These are phyloP conservation scores for Penicillium sp. DNA, from an alignment of 2,329 filamentous ascomycete genomes.

Conservation along the genomic window DNA sequence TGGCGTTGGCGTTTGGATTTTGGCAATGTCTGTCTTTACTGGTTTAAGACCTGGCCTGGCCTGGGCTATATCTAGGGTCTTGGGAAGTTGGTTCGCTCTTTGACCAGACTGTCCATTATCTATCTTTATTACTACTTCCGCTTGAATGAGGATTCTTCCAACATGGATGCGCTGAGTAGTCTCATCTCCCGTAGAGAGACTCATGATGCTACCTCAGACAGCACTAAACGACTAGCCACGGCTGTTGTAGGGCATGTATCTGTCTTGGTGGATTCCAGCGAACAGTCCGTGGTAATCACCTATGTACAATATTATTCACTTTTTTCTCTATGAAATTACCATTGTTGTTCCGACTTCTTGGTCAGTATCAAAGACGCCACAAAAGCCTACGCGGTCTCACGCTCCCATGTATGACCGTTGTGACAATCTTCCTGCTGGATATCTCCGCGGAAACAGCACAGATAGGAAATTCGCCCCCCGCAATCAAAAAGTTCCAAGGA, in stretches of 20 bases:
- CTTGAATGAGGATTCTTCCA: neutral
- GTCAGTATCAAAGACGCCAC: neutral
- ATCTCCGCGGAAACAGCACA: neutral
- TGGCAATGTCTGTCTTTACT: conserved; percentile 10
- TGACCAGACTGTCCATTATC: neutral
- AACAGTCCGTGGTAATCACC: neutral
- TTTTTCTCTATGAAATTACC: neutral
- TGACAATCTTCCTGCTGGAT: neutral
- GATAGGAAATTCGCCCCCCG: neutral
- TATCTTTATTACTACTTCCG: neutral
- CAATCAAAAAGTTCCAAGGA: neutral
- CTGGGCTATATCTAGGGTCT: neutral
- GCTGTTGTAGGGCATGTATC: neutral
- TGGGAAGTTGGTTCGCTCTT: conserved; percentile 3
- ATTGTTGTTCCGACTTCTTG: neutral
- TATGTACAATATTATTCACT: conserved; percentile 2
- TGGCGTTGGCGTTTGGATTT: conserved; percentile 11
- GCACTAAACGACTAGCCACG: neutral
- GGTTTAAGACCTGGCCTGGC: neutral
- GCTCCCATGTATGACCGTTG: conserved; percentile 9
- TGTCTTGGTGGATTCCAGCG: neutral
- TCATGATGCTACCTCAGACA: neutral
- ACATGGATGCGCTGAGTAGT: neutral
- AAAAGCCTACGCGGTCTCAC: neutral
- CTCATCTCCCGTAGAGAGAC: neutral